A percentile compares a stretch with the other conserved stretches of the same genome.
These are phyloP conservation scores for Neobulgaria alba DNA, from an alignment of 2,329 filamentous ascomycete genomes.

Conservation along the genomic window DNA sequence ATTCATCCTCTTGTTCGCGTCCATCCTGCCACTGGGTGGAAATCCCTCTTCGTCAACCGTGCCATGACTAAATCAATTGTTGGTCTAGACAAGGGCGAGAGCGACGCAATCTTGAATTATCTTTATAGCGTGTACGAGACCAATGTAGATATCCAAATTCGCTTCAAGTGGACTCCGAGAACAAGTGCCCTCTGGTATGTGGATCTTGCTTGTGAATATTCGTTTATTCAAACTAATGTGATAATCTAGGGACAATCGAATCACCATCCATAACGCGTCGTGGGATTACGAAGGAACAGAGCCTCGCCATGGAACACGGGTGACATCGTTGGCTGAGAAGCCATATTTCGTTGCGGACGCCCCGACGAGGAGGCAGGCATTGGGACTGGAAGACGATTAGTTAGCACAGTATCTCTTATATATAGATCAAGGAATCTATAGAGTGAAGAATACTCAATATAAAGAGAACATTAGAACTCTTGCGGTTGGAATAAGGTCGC, in stretches of 20 bases:
- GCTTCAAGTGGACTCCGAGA: slow-evolving; percentile 60
- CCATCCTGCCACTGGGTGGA: slow-evolving; percentile 68
- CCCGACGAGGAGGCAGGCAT: slow-evolving; percentile 55
- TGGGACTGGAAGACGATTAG: slow-evolving; percentile 50
- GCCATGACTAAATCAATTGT: slow-evolving; percentile 61
- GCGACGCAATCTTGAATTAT: slow-evolving; percentile 58
- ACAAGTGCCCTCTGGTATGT: slow-evolving; percentile 53
- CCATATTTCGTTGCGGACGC: slow-evolving; percentile 58
- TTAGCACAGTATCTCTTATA: not conserved
- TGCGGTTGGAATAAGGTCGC: too few relatives aligned
- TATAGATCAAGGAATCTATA: not conserved
- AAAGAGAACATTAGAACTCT: too few relatives aligned
- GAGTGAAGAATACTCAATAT: too few relatives aligned
- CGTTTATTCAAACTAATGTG: not conserved
- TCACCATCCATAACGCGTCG: slow-evolving; percentile 66
- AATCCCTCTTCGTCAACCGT: slow-evolving; percentile 63
- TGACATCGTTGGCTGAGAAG: slow-evolving; percentile 63
- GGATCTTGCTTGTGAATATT: not conserved
- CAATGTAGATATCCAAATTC: slow-evolving; percentile 60
- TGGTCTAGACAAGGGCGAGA: slow-evolving; percentile 60
- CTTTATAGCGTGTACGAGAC: slow-evolving; percentile 60
- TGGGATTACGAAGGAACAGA: slow-evolving; percentile 64
- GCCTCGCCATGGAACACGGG: slow-evolving; percentile 62
- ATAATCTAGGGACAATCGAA: slow-evolving; percentile 51
- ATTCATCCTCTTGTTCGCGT: slow-evolving; percentile 60